These are phyloP conservation scores for Raddia distichophylla DNA, from an alignment of 176 grass and related monocot genomes.

Conservation along the genomic window DNA sequence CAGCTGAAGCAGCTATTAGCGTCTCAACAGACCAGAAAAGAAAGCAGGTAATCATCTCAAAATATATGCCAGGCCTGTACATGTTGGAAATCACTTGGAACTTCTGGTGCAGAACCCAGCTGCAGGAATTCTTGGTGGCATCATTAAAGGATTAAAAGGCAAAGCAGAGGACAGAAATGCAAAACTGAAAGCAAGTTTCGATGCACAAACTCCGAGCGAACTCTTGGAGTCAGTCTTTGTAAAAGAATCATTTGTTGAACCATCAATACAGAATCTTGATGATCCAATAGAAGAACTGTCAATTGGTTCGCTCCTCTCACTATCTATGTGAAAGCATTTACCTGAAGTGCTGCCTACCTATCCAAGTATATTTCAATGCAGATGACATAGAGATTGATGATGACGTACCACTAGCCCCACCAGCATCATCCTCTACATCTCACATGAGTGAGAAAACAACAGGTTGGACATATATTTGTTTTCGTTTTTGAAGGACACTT, in stretches of 20 bases:
- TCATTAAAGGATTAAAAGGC: conserved; percentile 85
- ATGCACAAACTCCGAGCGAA: conserved; percentile 35
- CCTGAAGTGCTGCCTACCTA: conserved; percentile 34
- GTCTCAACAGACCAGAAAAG: conserved; percentile 69
- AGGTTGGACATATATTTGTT: conserved; percentile 29
- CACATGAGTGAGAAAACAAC: conserved; percentile 50
- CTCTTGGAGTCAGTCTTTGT: conserved; percentile 75
- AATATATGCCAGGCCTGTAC: background rate
- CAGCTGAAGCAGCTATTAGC: conserved; percentile 74
- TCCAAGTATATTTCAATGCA: conserved; percentile 47
- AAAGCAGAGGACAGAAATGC: conserved; percentile 62
- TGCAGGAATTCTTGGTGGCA: conserved; percentile 74
- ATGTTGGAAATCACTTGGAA: conserved; percentile 39
- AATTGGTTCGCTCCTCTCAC: conserved; percentile 72
- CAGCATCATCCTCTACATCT: conserved; percentile 58
- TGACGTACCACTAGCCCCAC: conserved; percentile 37
- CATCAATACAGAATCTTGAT: conserved; percentile 42
- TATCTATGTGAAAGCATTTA: conserved; percentile 38
- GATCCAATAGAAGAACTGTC: conserved; percentile 63
- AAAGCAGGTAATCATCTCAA: conserved; percentile 61
- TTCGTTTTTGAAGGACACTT: background rate
- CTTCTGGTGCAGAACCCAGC: conserved; percentile 54
- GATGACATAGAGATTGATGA: conserved; percentile 97
- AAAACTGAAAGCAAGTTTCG: conserved; percentile 50
- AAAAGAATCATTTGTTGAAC: conserved; percentile 56